Conservation (phyloP, 768 basidiomycete species). For the Leccinum boreale region DNA sequence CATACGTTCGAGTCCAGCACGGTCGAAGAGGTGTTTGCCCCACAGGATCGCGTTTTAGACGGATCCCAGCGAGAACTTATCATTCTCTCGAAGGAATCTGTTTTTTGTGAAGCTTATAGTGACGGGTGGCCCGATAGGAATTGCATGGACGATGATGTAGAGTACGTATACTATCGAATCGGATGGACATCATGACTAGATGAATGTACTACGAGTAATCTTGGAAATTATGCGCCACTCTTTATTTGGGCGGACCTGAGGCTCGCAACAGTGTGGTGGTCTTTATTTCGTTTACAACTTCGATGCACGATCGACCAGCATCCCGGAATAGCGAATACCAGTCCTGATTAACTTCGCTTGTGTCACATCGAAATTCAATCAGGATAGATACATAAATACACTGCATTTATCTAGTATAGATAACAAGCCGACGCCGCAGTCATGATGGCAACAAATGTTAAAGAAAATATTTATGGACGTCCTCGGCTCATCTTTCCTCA, state of each 20-base stretch:
- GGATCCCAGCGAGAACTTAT: conserved; percentile 33
- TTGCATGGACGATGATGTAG: conserved; percentile 46
- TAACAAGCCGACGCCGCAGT: background rate
- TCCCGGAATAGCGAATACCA: background rate
- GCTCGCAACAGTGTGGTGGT: too few species aligned
- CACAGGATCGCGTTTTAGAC: background rate
- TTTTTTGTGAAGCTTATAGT: conserved; percentile 49
- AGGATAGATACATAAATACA: background rate
- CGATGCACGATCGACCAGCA: too few species aligned
- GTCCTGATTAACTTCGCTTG: background rate
- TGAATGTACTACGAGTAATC: background rate
- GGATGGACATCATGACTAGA: conserved; percentile 46
- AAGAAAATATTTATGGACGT: background rate
- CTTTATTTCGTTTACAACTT: too few species aligned
- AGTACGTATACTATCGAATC: conserved; percentile 71
- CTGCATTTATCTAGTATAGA: too few species aligned
- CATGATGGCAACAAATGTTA: too few species aligned
- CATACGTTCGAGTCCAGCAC: conserved; percentile 56
- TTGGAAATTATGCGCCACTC: background rate
- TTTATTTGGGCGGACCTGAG: background rate
- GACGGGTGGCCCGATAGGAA: conserved; percentile 25
- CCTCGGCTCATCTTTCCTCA: background rate
- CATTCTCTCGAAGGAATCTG: conserved; percentile 51
- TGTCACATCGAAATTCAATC: background rate
- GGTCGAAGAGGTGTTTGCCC: conserved; percentile 54